A percentile compares a stretch with the other conserved stretches of the same genome.
These are phyloP conservation scores for Pythium biforme DNA, from an alignment of 352 stramenopile species.

Conservation along the genomic window DNA sequence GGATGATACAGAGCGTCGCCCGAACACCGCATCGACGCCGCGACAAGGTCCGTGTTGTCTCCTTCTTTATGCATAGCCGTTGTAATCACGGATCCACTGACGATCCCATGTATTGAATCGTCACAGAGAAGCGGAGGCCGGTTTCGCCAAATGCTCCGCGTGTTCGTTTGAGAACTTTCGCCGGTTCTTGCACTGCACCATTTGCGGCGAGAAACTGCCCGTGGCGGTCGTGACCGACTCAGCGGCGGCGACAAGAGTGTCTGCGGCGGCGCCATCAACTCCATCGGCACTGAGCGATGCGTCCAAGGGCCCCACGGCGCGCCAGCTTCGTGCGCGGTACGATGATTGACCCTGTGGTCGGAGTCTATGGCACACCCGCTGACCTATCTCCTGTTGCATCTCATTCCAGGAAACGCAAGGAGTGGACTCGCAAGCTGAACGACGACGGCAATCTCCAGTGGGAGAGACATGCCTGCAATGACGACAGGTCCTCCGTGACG, in stretches of 20 bases:
- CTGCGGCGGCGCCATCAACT: background rate
- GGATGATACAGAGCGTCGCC: constrained; percentile 35
- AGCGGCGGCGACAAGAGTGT: background rate
- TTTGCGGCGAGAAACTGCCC: constrained; percentile 58
- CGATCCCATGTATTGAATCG: background rate
- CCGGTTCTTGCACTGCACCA: constrained; percentile 55
- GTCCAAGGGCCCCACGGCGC: background rate
- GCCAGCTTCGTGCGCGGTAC: constrained; percentile 24
- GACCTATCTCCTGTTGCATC: background rate
- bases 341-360: too few relatives aligned
- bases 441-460: constrained; percentile 59
- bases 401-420: constrained; percentile 46
- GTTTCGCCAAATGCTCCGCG: constrained; percentile 41
- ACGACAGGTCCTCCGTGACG: constrained; percentile 24
- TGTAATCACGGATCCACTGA: background rate
- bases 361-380: too few relatives aligned
- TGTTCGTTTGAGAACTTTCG: constrained; percentile 81
- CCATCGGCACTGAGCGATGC: background rate
- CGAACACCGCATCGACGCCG: constrained; percentile 65
- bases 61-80: background rate
- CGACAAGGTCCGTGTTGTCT: constrained; percentile 28
- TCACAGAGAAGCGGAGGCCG: constrained; percentile 54
- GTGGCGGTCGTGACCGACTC: background rate
- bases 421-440: constrained; percentile 66
- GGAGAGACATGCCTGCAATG: constrained; percentile 34